Evolutionary conservation across 768 basidiomycete species (phyloP).

Genomic region (Chalciporus piperatus): DNA sequence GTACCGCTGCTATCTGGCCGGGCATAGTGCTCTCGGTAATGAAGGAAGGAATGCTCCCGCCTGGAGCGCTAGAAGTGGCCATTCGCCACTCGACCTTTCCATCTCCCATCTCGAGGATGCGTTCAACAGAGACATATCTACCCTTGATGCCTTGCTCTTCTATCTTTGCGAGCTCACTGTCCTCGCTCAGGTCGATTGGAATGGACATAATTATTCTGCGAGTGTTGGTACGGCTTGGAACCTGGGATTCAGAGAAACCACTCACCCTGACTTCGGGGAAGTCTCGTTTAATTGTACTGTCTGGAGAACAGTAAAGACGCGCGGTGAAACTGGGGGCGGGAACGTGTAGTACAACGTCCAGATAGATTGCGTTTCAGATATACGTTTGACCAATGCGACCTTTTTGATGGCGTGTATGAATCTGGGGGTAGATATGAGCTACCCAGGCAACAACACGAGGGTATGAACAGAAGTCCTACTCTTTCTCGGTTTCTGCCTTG

Average conservation of each 20-base stretch:
- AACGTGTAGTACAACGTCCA: slow-evolving; percentile 77
- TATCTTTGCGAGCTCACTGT: slow-evolving; percentile 54
- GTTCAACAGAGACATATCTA: slow-evolving; percentile 69
- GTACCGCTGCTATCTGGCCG: slow-evolving; percentile 60
- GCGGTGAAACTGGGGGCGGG: slow-evolving; percentile 64
- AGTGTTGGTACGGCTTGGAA: not conserved
- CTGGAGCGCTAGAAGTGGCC: slow-evolving; percentile 73
- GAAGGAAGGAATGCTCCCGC: slow-evolving; percentile 66
- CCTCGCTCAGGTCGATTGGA: slow-evolving; percentile 61
- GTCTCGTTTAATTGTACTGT: slow-evolving; percentile 50
- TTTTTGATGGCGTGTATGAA: slow-evolving; percentile 66
- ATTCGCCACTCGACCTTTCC: slow-evolving; percentile 76
- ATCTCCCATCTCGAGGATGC: slow-evolving; percentile 55
- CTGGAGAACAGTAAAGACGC: slow-evolving; percentile 75
- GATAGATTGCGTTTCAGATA: slow-evolving; percentile 62
- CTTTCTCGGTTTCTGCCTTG: slow-evolving; percentile 66
- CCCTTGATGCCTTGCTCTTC: slow-evolving; percentile 67
- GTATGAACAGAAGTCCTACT: slow-evolving; percentile 40
- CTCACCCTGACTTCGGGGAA: slow-evolving; percentile 60
- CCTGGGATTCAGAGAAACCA: not conserved
- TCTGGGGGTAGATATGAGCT: slow-evolving; percentile 34
- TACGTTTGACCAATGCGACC: slow-evolving; percentile 55
- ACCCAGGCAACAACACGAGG: not conserved
- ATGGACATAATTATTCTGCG: slow-evolving; percentile 50
- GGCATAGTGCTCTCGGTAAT: slow-evolving; percentile 60